These are phyloP conservation scores for Ambrosia hybrid DNA, from an alignment of 140 eudicot genomes.

Conservation along the genomic window DNA sequence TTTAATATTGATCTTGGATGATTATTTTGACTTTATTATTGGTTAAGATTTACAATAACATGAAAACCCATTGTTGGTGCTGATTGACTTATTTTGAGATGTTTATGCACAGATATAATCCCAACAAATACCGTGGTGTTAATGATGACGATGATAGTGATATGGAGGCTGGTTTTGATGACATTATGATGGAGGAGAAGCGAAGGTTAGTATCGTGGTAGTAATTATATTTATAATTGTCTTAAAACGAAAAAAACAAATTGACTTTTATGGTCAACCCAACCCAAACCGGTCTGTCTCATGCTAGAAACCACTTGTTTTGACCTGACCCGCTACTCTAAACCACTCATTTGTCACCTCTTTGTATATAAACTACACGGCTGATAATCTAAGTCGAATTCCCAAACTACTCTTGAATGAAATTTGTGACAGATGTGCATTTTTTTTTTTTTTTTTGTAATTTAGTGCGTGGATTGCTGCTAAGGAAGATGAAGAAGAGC, in stretches of 20 bases:
- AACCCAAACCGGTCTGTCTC: background rate
- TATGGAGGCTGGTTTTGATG: conserved; percentile 78
- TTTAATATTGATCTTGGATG: too few species aligned
- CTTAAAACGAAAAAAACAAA: background rate
- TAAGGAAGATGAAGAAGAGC: conserved; percentile 79
- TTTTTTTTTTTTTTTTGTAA: conserved; percentile 11
- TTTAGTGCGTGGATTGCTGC: conserved; percentile 65
- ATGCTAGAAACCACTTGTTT: background rate
- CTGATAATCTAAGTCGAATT: background rate
- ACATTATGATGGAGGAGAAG: conserved; percentile 63
- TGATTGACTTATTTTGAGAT: background rate
- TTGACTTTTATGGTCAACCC: conserved; percentile 6
- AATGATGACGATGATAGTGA: conserved; percentile 66
- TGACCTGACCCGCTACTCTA: background rate
- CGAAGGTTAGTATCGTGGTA: conserved; percentile 53
- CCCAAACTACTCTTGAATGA: background rate
- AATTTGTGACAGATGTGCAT: background rate
- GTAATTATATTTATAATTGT: background rate
- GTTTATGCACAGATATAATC: conserved; percentile 56
- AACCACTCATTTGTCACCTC: background rate
- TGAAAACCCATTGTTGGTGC: background rate
- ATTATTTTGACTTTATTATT: too few species aligned
- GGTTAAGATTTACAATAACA: background rate
- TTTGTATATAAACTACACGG: background rate
- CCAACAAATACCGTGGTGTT: conserved; percentile 39